Base-by-base conservation (phyloP, 352 stramenopile genomes). In the Pythium periplocum region DNA sequence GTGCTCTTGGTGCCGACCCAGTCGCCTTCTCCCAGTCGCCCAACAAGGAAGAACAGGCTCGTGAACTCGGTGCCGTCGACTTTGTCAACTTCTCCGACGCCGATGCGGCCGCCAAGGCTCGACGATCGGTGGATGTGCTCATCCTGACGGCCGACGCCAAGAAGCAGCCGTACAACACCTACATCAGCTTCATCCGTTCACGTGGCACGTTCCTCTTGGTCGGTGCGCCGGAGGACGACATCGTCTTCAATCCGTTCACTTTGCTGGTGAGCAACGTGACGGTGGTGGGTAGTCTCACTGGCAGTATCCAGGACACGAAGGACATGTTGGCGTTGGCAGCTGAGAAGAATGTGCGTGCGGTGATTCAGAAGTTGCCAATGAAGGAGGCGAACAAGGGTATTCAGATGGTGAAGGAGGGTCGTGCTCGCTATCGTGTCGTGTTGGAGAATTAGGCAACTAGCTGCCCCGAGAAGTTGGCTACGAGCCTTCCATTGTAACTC, bases 281-380 rank as follows among this genome's bases (percentile, higher is more conserved):
- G 17, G 17, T 26, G 17, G 17, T 26, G 17, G 17, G 17, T 26
- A 26, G 17, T 26, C 17, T 26, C 17, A 26, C 17, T 26, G 17
- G 17, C 17, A 26, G 17, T 26, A 26, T 26, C 17, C 12, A 31
- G 32, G 17, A 83, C 33, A 91, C 73, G 12, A 68, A 86, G 60
- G 66, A 83, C 32, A 84, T 91, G 72, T 52, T 91, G 9, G 66
- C 86, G 26, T 78, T 91, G 41, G 89, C 76, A 42, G 68, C 49
- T 17, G 44, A 72, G 35, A 57, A 83, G 32, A 66, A 83, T 5
- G 72, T 86, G n/a, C 35, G 43, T 31, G 49, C 60, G 31, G 47
- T 61, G n/a, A 56, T 68, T 12, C n/a, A 68, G 45, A 57, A 53
- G 31, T 39, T 66, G 39, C 48, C 64, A 17, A 61, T 63, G 55